A percentile compares a stretch with the other conserved stretches of the same genome.
phyloP scores from a whole-genome alignment of 257 asterid genomes.

The Capsicum baccatum region DNA sequence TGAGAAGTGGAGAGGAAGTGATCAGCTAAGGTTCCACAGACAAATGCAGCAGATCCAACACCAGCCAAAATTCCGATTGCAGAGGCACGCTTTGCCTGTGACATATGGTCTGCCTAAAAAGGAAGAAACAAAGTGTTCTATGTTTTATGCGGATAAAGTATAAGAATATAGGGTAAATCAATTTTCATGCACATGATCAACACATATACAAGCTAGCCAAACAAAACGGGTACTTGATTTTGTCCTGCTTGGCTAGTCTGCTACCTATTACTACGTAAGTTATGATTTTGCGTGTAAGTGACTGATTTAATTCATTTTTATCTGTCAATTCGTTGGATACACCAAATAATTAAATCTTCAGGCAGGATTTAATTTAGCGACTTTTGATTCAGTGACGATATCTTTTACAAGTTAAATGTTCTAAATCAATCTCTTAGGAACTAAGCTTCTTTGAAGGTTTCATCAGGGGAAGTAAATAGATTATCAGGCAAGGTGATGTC shows the following conservation, averaged over 20 bases:
- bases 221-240: not conserved
- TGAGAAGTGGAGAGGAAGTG: slow-evolving; percentile 53
- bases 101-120: slow-evolving; percentile 61
- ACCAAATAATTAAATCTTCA: not conserved
- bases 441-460: not conserved
- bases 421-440: not conserved
- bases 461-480: not conserved
- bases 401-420: not conserved
- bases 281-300: not conserved
- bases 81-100: slow-evolving; percentile 56
- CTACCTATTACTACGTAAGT: not conserved
- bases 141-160: not conserved
- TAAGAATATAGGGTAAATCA: not conserved
- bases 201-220: not conserved
- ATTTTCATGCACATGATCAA: not conserved
- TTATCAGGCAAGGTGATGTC: not conserved
- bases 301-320: not conserved
- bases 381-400: not conserved
- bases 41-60: slow-evolving; percentile 54
- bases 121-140: not conserved
- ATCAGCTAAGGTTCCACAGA: slow-evolving; percentile 59
- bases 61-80: slow-evolving; percentile 64
- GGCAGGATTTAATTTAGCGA: not conserved
- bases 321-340: not conserved
- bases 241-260: not conserved